A percentile compares a stretch with the other conserved stretches of the same genome.
These are phyloP conservation scores for Citrullus mucosospermus DNA, from an alignment of 306 rosid species.

Conservation along the genomic window DNA sequence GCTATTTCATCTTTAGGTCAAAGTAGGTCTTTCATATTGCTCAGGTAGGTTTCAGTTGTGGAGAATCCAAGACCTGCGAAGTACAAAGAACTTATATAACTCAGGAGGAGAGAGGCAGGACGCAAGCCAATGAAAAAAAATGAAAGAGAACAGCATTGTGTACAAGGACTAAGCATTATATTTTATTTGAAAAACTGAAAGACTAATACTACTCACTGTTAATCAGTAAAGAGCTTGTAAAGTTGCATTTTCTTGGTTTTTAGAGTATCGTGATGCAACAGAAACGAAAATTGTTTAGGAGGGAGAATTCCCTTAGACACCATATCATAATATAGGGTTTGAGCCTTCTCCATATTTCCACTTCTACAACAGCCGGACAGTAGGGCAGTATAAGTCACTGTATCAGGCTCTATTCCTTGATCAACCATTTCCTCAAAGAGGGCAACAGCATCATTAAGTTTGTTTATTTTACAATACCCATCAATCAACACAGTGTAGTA, in stretches of 20 bases:
- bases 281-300: conserved; percentile 7
- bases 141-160: not conserved
- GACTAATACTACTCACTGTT: not conserved
- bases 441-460: conserved; percentile 34
- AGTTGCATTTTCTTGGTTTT: conserved; percentile 31
- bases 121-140: not conserved
- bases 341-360: conserved; percentile 33
- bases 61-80: not conserved
- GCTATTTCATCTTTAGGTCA: not conserved
- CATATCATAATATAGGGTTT: conserved; percentile 37
- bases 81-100: not conserved
- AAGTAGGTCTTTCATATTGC: not conserved
- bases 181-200: not conserved
- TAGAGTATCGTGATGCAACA: conserved; percentile 33
- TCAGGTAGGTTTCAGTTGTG: not conserved
- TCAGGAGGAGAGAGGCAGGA: not conserved
- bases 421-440: conserved; percentile 47
- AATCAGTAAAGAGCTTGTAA: not conserved
- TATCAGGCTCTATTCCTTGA: conserved; percentile 56
- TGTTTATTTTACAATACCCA: conserved; percentile 32
- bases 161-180: not conserved
- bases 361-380: conserved; percentile 28
- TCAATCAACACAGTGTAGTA: conserved; percentile 66
- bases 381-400: conserved; percentile 53
- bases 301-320: conserved; percentile 36